phyloP scores from a whole-genome alignment of 495 filamentous ascomycete genomes.

The Hypoxylon subgilvum region DNA sequence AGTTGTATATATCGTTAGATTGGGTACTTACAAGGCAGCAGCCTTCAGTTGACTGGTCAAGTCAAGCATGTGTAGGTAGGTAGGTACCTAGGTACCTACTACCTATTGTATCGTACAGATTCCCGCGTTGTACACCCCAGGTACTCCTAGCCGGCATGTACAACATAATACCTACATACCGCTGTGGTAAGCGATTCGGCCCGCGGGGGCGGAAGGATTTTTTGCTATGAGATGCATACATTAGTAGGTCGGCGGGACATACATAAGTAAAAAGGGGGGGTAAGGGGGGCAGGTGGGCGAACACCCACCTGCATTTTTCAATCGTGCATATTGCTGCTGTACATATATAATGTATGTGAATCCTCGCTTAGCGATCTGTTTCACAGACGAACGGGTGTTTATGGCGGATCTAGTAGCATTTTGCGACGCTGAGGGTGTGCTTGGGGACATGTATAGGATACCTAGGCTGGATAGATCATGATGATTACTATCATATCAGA shows the following conservation, averaged over 20 bases:
- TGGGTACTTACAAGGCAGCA: too few relatives aligned
- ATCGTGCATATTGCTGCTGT: too few relatives aligned
- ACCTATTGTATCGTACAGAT: too few relatives aligned
- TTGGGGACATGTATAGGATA: slow-evolving; percentile 1
- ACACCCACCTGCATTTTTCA: too few relatives aligned
- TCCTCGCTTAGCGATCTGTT: neutral
- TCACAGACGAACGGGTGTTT: slow-evolving; percentile 3
- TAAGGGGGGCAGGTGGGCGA: too few relatives aligned
- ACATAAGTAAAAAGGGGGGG: too few relatives aligned
- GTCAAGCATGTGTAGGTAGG: too few relatives aligned
- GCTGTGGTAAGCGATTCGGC: slow-evolving; percentile 30
- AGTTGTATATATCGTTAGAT: too few relatives aligned
- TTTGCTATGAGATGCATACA: slow-evolving; percentile 24
- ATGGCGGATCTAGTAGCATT: slow-evolving; percentile 3
- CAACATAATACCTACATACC: slow-evolving; percentile 14
- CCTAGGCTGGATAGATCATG: neutral
- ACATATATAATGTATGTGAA: neutral
- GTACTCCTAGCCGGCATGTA: slow-evolving; percentile 1
- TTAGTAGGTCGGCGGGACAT: too few relatives aligned
- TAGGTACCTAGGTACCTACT: neutral
- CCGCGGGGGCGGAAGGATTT: slow-evolving; percentile 33
- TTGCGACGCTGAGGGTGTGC: slow-evolving; percentile 9
- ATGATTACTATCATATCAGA: slow-evolving; percentile 16
- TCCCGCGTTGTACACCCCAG: too few relatives aligned
- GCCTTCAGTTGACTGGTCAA: too few relatives aligned